phyloP scores from a whole-genome alignment of 108 stramenopile genomes.

The Craspedostauros australis region DNA sequence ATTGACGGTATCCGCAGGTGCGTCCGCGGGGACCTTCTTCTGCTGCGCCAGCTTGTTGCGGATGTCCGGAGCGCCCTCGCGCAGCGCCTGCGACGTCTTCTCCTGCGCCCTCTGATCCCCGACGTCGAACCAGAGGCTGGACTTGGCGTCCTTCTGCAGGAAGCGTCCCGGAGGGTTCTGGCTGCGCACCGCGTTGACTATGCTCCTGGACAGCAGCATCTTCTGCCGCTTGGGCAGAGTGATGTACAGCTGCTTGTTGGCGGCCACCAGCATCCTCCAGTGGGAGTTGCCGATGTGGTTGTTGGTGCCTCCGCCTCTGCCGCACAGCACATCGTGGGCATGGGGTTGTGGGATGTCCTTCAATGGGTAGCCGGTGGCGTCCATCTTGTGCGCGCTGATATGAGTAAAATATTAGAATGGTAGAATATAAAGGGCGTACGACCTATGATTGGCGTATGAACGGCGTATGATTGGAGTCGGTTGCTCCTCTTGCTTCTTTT shows the following conservation, averaged over 20 bases:
- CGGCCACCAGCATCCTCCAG: slow-evolving; percentile 62
- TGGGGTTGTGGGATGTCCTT: slow-evolving; percentile 38
- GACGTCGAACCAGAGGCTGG: slow-evolving; percentile 49
- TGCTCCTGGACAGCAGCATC: slow-evolving; percentile 51
- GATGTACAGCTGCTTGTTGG: slow-evolving; percentile 70
- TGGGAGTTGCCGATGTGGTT: slow-evolving; percentile 46
- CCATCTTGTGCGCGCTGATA: not conserved
- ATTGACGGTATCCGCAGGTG: not conserved
- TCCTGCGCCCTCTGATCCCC: slow-evolving; percentile 59
- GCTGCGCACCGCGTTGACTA: slow-evolving; percentile 60
- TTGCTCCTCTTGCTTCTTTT: not conserved
- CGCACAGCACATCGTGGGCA: slow-evolving; percentile 43
- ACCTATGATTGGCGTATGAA: not conserved
- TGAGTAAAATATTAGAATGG: not conserved
- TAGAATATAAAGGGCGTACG: not conserved
- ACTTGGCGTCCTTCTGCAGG: slow-evolving; percentile 53
- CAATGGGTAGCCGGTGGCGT: slow-evolving; percentile 23
- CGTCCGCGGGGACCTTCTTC: slow-evolving; percentile 2
- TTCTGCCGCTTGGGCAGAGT: slow-evolving; percentile 70
- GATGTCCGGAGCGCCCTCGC: slow-evolving; percentile 70
- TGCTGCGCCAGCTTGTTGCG: slow-evolving; percentile 33
- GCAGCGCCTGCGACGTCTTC: slow-evolving; percentile 67
- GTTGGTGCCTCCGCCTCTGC: slow-evolving; percentile 48
- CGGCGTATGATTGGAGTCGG: not conserved
- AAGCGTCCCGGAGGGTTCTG: slow-evolving; percentile 82